phyloP scores from a whole-genome alignment of 1,284 basidiomycete species.

The Irpex rosettiformis region DNA sequence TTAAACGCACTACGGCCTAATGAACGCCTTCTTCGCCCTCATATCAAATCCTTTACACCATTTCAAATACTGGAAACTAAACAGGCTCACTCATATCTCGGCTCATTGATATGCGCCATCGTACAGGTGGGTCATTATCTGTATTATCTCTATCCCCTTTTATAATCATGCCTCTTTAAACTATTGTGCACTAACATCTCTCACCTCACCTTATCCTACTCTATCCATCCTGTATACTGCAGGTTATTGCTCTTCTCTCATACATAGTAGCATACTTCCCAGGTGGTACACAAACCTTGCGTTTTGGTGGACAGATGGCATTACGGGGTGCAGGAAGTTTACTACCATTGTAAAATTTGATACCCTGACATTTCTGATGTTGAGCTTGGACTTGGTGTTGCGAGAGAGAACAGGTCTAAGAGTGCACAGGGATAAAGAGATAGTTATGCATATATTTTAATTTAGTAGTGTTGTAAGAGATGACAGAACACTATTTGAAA shows the following conservation, averaged over 20 bases:
- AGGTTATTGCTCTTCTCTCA: constrained; percentile 78
- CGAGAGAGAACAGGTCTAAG: too few relatives aligned
- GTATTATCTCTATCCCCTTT: not conserved
- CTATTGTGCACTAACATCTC: not conserved
- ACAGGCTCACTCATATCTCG: constrained; percentile 83
- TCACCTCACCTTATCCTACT: not conserved
- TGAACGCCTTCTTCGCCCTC: too few relatives aligned
- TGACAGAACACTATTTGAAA: too few relatives aligned
- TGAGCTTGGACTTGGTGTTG: too few relatives aligned
- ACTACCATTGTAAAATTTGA: constrained; percentile 61
- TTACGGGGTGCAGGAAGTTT: constrained; percentile 78
- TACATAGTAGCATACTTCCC: constrained; percentile 93
- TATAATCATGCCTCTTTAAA: too few relatives aligned
- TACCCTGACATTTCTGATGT: too few relatives aligned
- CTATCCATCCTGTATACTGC: constrained; percentile 6
- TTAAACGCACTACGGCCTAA: too few relatives aligned
- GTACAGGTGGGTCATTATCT: constrained; percentile 55
- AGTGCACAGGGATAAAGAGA: too few relatives aligned
- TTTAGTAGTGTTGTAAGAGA: too few relatives aligned
- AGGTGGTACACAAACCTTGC: constrained; percentile 77
- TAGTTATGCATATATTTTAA: too few relatives aligned
- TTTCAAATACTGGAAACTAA: too few relatives aligned
- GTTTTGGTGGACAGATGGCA: constrained; percentile 80
- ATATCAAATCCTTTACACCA: too few relatives aligned
- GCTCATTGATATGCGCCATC: constrained; percentile 77